These are phyloP conservation scores for Cytidiella melzeri DNA, from an alignment of 768 basidiomycete genomes.

Conservation along the genomic window DNA sequence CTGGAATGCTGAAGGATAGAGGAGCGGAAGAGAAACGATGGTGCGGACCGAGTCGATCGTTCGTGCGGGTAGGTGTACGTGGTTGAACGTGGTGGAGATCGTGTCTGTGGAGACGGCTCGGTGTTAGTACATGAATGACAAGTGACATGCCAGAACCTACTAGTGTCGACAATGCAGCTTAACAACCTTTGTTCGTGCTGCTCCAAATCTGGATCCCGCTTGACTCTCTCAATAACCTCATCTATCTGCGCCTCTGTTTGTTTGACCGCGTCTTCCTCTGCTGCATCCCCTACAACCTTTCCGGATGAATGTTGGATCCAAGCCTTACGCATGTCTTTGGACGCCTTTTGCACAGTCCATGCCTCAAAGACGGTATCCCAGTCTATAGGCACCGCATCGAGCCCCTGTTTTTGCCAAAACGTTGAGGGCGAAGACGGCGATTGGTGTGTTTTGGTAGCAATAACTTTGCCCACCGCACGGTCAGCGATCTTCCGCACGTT, in stretches of 20 bases:
- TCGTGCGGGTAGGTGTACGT: slow-evolving; percentile 82
- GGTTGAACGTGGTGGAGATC: slow-evolving; percentile 77
- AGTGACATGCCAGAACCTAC: slow-evolving; percentile 32
- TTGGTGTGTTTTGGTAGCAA: slow-evolving; percentile 26
- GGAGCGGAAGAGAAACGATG: slow-evolving; percentile 81
- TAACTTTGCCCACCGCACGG: slow-evolving; percentile 63
- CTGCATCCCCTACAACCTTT: slow-evolving; percentile 25
- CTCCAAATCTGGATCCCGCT: slow-evolving; percentile 70
- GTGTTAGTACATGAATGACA: slow-evolving; percentile 6
- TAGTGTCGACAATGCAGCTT: slow-evolving; percentile 80
- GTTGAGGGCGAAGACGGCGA: slow-evolving; percentile 18
- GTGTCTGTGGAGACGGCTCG: slow-evolving; percentile 37
- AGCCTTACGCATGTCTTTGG: slow-evolving; percentile 45
- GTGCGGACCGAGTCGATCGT: slow-evolving; percentile 92
- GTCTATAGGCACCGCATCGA: slow-evolving; percentile 54
- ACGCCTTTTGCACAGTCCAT: slow-evolving; percentile 53
- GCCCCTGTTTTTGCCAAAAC: slow-evolving; percentile 26
- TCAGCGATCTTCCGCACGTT: slow-evolving; percentile 70
- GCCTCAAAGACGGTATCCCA: slow-evolving; percentile 65
- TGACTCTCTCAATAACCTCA: slow-evolving; percentile 72
- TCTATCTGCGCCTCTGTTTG: slow-evolving; percentile 35
- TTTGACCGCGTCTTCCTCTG: slow-evolving; percentile 34
- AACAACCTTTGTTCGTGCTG: slow-evolving; percentile 76
- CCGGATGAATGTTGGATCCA: slow-evolving; percentile 53
- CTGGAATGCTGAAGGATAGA: slow-evolving; percentile 83